Conservation (phyloP, 1,139 yeast species). For the Geotrichum citri-aurantii region DNA sequence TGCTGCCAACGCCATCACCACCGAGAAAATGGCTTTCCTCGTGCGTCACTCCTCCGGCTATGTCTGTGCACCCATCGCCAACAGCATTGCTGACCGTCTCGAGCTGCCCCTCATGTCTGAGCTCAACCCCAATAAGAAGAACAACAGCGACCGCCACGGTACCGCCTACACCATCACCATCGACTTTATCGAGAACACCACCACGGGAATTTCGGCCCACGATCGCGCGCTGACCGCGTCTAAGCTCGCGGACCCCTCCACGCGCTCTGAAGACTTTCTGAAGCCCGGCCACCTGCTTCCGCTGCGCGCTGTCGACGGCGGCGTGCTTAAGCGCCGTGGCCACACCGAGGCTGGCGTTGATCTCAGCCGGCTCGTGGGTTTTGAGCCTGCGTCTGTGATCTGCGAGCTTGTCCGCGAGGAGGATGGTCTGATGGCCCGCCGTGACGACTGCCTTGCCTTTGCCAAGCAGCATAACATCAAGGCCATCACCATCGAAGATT, state of each 20-base stretch:
- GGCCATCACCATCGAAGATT: conserved; percentile 73
- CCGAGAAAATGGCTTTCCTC: conserved; percentile 88
- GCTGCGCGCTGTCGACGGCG: conserved; percentile 82
- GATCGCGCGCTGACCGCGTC: conserved; percentile 85
- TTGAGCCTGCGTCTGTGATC: conserved; percentile 84
- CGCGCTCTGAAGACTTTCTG: conserved; percentile 60
- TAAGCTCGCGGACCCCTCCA: conserved; percentile 56
- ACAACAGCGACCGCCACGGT: conserved; percentile 68
- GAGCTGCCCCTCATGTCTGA: conserved; percentile 74
- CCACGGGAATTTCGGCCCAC: conserved; percentile 96
- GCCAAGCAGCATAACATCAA: conserved; percentile 58
- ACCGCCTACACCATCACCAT: conserved; percentile 95
- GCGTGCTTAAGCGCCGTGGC: conserved; percentile 79
- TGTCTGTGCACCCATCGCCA: conserved; percentile 84
- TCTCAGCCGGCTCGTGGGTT: conserved; percentile 67
- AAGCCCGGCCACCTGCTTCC: conserved; percentile 96
- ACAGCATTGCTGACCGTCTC: conserved; percentile 69
- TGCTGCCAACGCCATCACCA: conserved; percentile 77
- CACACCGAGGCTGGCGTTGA: conserved; percentile 98
- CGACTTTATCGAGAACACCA: conserved; percentile 73
- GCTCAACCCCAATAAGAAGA: conserved; percentile 25
- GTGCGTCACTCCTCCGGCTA: conserved; percentile 84
- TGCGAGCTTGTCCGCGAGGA: conserved; percentile 91
- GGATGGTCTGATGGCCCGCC: conserved; percentile 94
- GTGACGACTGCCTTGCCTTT: conserved; percentile 76